Percentiles rank a stretch among this genome's conserved stretches.
phyloP scores from a whole-genome alignment of 2,329 filamentous ascomycete genomes.

The Didymella exigua region DNA sequence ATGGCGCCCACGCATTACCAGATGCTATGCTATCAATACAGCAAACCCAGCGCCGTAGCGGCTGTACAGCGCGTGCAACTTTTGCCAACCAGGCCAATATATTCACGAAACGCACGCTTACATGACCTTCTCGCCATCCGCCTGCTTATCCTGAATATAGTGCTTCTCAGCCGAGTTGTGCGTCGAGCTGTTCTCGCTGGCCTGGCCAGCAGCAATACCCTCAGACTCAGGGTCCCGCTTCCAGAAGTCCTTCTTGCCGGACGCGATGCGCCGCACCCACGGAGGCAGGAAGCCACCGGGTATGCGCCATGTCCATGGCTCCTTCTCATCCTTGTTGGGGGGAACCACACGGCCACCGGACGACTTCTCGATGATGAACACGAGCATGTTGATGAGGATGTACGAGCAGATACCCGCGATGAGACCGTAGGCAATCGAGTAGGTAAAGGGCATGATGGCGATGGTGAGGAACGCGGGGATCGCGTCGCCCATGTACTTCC shows the following conservation, averaged over 20 bases:
- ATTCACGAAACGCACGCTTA: neutral
- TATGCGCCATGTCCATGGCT: conserved; percentile 79
- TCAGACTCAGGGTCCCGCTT: conserved; percentile 33
- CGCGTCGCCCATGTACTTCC: conserved; percentile 79
- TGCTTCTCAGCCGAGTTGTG: conserved; percentile 31
- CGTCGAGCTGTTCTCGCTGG: conserved; percentile 35
- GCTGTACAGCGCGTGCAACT: conserved; percentile 9
- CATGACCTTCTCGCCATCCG: conserved; percentile 23
- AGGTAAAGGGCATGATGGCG: conserved; percentile 86
- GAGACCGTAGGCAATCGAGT: conserved; percentile 84
- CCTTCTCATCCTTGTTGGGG: conserved; percentile 75
- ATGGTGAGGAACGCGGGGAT: conserved; percentile 85
- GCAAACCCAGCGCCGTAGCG: conserved; percentile 12
- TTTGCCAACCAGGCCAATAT: conserved; percentile 5
- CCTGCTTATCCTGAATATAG: conserved; percentile 30
- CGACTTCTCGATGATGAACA: conserved; percentile 70
- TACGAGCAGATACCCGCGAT: conserved; percentile 82
- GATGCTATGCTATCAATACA: conserved; percentile 11
- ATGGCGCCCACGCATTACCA: conserved; percentile 5
- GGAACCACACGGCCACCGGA: conserved; percentile 75
- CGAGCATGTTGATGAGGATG: conserved; percentile 72
- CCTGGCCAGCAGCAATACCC: conserved; percentile 32
- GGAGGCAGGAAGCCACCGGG: conserved; percentile 75
- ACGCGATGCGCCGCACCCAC: conserved; percentile 69
- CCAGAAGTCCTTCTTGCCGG: conserved; percentile 79